Conservation (phyloP, 352 stramenopile species). For the Pythium aquatile region DNA sequence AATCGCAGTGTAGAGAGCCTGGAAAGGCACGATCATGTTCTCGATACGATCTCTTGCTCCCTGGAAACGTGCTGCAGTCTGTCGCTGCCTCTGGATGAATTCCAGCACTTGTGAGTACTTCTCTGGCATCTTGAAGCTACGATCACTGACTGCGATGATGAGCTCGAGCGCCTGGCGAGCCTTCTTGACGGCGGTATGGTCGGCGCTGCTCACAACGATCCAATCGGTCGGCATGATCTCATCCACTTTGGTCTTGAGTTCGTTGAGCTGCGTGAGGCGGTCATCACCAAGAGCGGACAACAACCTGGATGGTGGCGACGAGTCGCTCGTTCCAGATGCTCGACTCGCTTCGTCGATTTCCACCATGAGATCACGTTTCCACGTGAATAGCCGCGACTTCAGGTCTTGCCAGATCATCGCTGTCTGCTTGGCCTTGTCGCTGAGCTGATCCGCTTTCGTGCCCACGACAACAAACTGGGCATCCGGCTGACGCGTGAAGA, state of each 20-base stretch:
- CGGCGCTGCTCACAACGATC: background rate
- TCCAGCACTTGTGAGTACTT: constrained; percentile 2
- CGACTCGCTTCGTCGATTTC: background rate
- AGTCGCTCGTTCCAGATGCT: background rate
- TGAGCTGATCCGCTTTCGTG: background rate
- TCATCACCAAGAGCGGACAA: background rate
- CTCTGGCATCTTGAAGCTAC: background rate
- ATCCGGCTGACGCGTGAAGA: constrained; percentile 2
- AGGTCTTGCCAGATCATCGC: background rate
- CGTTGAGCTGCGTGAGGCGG: background rate
- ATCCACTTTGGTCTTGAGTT: background rate
- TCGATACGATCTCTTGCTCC: constrained; percentile 6
- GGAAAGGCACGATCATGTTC: constrained; percentile 1
- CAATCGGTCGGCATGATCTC: background rate
- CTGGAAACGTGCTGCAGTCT: background rate
- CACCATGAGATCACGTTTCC: background rate
- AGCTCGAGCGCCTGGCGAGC: background rate
- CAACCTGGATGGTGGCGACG: background rate
- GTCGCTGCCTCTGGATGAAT: background rate
- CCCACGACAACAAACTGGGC: background rate
- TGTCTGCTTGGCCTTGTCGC: background rate
- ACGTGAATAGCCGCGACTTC: background rate
- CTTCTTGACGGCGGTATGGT: background rate
- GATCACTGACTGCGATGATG: background rate
- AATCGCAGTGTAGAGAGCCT: constrained; percentile 2